Conservation (phyloP, 2,329 filamentous ascomycete species). For the Aspergillus pseudonomiae region DNA sequence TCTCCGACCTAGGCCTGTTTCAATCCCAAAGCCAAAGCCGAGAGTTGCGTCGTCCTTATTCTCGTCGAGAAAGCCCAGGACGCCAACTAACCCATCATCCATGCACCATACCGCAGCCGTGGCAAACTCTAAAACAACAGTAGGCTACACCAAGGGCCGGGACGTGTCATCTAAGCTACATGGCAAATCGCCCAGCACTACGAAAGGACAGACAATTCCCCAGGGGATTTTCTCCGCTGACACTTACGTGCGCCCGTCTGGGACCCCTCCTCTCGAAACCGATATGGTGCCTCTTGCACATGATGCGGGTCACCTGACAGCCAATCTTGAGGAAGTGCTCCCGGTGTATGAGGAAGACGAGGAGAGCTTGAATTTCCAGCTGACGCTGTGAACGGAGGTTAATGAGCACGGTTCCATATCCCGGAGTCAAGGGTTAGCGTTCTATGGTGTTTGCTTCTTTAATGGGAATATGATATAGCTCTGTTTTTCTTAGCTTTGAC, state of each 20-base stretch:
- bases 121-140: conserved; percentile 74
- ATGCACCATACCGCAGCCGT: conserved; percentile 64
- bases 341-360: conserved; percentile 43
- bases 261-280: conserved; percentile 44
- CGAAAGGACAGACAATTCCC: conserved; percentile 24
- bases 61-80: conserved; percentile 46
- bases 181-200: conserved; percentile 27
- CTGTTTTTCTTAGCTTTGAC: neutral
- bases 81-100: conserved; percentile 52
- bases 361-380: conserved; percentile 43
- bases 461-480: neutral
- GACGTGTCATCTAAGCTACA: conserved; percentile 35
- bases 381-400: conserved; percentile 34
- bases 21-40: conserved; percentile 39
- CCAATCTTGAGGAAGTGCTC: conserved; percentile 31
- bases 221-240: conserved; percentile 42
- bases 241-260: conserved; percentile 48
- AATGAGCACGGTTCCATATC: conserved; percentile 7
- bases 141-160: conserved; percentile 83
- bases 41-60: conserved; percentile 38
- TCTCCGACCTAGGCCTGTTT: conserved; percentile 34
- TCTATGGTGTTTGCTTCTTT: conserved; percentile 17
- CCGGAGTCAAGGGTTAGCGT: conserved; percentile 3
- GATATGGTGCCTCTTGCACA: conserved; percentile 49
- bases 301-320: conserved; percentile 25